Conservation (phyloP, 1,284 basidiomycete species). For the Heterobasidion occidentale region DNA sequence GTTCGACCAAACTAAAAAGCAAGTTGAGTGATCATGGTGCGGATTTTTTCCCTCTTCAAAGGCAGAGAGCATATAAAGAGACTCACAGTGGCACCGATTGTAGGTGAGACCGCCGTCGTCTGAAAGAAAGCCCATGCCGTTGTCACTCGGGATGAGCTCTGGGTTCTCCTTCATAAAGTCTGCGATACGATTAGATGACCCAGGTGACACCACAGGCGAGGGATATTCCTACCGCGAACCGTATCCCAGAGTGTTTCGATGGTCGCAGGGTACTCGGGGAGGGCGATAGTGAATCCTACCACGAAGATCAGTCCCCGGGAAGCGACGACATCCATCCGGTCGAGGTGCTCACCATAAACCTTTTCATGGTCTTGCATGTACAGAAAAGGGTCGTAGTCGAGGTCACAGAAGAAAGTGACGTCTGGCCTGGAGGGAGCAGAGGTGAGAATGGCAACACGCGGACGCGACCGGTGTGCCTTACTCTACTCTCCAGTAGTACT, state of each 20-base stretch:
- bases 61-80: background rate
- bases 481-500: slow-evolving; percentile 67
- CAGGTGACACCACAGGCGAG: background rate
- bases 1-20: slow-evolving; percentile 74
- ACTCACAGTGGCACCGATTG: slow-evolving; percentile 83
- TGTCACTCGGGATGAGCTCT: slow-evolving; percentile 58
- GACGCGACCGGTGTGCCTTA: slow-evolving; percentile 13
- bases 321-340: background rate
- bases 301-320: background rate
- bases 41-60: background rate
- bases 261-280: slow-evolving; percentile 82
- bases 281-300: slow-evolving; percentile 74
- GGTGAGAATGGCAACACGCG: background rate
- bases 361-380: slow-evolving; percentile 83
- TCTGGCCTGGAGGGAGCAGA: slow-evolving; percentile 46
- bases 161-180: slow-evolving; percentile 76
- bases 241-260: slow-evolving; percentile 82
- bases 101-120: slow-evolving; percentile 76
- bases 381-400: slow-evolving; percentile 86
- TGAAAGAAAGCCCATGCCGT: slow-evolving; percentile 77
- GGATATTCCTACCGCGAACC: slow-evolving; percentile 44
- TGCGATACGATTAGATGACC: slow-evolving; percentile 18
- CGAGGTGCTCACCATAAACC: slow-evolving; percentile 52
- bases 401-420: slow-evolving; percentile 81
- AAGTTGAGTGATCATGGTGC: background rate